Base-by-base conservation (phyloP, 2,329 filamentous ascomycete species). In the Aspergillus spinulosporus region DNA sequence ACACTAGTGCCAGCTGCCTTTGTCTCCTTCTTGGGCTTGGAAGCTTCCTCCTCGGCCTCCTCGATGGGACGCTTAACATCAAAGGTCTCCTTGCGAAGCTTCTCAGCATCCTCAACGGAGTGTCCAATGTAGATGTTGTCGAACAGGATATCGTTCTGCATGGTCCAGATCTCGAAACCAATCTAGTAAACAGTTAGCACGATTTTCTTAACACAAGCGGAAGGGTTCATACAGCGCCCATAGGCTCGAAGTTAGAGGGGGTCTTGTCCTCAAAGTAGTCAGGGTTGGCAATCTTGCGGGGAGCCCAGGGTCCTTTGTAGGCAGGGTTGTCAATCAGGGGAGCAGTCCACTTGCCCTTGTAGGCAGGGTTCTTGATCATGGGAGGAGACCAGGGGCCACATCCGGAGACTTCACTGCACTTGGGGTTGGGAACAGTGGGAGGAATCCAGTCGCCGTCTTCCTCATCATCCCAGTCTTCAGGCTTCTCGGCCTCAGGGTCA, bases 71-170 rank as follows among this genome's bases (percentile, higher is more conserved):
- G 83, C 89, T 99, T 99, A 79, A 91, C 78, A 71, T 90, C 88
- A 76, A 92, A 99, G 54, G 91, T 90, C 84, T 96, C 90, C 63
- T 88, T 83, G 68, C 91, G 89, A 71, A 99, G 82, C 80, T 92
- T 89, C 76, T 89, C 86, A 61, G 94, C 94, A 66, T 99, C 94
- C 72, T 91, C 91, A 66, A 94, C 76, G 15, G 93, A 97, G 86
- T 99, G 94, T 62, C 94, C 94, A 74, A 99, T 92, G 85, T 97
- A 99, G 83, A 99, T 95, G 87, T 99, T 99, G 86, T 97, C 91
- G 70, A 99, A 97, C 70, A 97, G 88, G 68, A 99, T 97, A 73
- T 97, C 89, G 76, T 87, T 96, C 80, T 97, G 93, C 94, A 99
- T 99, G 70, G 94, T 97, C 94, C 94, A 99, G 80, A 99, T 93